phyloP scores from a whole-genome alignment of 1,139 yeast genomes.

The Debaryomycetaceae sp. region DNA sequence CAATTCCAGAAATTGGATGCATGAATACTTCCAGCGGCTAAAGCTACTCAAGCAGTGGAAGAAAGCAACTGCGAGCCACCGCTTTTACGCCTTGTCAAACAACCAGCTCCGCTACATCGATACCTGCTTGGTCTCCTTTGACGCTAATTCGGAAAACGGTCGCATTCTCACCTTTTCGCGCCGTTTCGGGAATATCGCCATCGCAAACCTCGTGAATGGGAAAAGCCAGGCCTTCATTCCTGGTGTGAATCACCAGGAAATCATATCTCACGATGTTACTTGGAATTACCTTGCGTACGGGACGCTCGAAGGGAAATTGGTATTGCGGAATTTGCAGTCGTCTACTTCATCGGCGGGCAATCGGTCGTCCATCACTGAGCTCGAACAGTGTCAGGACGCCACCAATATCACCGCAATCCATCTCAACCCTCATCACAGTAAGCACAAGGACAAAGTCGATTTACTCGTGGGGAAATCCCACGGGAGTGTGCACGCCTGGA shows the following conservation, averaged over 20 bases:
- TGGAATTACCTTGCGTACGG: constrained; percentile 27
- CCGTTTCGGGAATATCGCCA: constrained; percentile 24
- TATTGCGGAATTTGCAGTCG: constrained; percentile 22
- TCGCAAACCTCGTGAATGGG: constrained; percentile 31
- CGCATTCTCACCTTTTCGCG: constrained; percentile 24
- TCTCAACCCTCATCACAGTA: constrained; percentile 15
- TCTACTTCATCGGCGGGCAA: constrained; percentile 20
- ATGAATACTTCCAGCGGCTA: constrained; percentile 43
- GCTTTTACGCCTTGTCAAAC: constrained; percentile 21
- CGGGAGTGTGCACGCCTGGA: constrained; percentile 21
- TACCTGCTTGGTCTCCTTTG: constrained; percentile 23
- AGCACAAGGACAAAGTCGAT: constrained; percentile 15
- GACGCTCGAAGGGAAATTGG: constrained; percentile 18
- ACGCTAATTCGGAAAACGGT: constrained; percentile 25
- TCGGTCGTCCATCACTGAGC: constrained; percentile 11
- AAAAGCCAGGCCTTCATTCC: constrained; percentile 30
- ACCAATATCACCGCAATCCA: constrained; percentile 12
- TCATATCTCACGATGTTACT: constrained; percentile 15
- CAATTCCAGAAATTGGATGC: constrained; percentile 40
- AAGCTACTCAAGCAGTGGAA: constrained; percentile 39
- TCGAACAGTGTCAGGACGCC: constrained; percentile 5
- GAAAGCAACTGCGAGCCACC: constrained; percentile 28
- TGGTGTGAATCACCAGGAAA: constrained; percentile 19
- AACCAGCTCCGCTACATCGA: constrained; percentile 16
- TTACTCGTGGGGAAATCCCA: constrained; percentile 15